These are phyloP conservation scores for Quercus ilex DNA, from an alignment of 306 rosid genomes.

Conservation along the genomic window DNA sequence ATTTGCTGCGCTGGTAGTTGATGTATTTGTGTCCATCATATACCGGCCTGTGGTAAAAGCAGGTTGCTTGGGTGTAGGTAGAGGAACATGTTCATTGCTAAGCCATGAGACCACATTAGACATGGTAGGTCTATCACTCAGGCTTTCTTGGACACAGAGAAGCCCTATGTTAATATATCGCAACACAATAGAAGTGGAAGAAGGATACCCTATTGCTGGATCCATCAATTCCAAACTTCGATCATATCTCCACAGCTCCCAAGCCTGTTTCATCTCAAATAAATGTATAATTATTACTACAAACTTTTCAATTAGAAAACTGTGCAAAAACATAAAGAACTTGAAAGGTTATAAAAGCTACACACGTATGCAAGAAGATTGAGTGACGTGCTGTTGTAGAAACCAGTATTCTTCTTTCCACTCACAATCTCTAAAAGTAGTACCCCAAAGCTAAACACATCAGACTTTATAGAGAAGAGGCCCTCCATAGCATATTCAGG, in stretches of 20 bases:
- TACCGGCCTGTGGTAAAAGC: background rate
- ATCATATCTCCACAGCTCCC: background rate
- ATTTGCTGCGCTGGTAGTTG: background rate
- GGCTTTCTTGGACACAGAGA: background rate
- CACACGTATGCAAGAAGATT: background rate
- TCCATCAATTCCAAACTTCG: background rate
- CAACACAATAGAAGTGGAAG: background rate
- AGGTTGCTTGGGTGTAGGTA: background rate
- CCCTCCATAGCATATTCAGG: background rate
- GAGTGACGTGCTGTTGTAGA: background rate
- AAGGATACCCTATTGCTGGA: background rate
- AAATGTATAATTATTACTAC: background rate
- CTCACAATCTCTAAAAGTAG: background rate
- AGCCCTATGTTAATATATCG: background rate
- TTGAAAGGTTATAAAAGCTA: too few relatives aligned
- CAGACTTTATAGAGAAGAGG: background rate
- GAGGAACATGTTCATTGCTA: too few relatives aligned
- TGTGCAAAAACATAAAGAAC: too few relatives aligned
- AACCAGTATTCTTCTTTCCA: background rate
- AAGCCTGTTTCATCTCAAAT: background rate
- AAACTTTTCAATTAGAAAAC: too few relatives aligned
- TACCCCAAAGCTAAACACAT: background rate
- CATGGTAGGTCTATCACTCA: too few relatives aligned
- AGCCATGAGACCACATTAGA: too few relatives aligned
- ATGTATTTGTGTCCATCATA: background rate